These are phyloP conservation scores for Chlamydomonas sp. DNA, from an alignment of 139 green algal species.

Conservation along the genomic window DNA sequence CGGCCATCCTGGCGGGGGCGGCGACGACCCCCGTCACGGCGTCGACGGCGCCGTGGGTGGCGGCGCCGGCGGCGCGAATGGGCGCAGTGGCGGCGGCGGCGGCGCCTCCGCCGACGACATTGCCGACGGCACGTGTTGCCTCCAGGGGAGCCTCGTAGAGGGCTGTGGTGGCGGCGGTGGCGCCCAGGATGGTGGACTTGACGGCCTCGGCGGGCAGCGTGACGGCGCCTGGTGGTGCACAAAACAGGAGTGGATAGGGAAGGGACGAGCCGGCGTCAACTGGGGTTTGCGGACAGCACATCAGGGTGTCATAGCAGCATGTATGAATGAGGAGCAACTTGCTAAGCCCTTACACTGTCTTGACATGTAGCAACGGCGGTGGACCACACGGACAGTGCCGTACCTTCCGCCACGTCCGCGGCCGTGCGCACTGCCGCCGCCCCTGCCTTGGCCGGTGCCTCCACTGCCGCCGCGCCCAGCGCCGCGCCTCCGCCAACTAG, in stretches of 20 bases:
- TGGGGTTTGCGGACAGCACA: too few species aligned
- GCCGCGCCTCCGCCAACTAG: constrained; percentile 6
- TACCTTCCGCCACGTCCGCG: constrained; percentile 17
- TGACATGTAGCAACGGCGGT: too few species aligned
- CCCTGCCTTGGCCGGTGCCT: constrained; percentile 1
- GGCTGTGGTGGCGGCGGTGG: constrained; percentile 18
- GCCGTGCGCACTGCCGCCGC: constrained; percentile 22
- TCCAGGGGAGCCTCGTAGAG: constrained; percentile 30
- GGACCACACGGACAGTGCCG: too few species aligned
- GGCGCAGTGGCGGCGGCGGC: constrained; percentile 21
- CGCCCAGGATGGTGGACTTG: constrained; percentile 2
- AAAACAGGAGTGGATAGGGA: not conserved
- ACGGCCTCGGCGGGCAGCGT: not conserved
- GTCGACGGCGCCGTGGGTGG: constrained; percentile 2
- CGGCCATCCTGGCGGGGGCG: not conserved
- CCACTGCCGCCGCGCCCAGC: constrained; percentile 19
- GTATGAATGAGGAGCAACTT: not conserved
- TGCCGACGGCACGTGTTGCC: not conserved
- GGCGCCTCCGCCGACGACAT: not conserved
- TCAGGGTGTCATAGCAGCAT: too few species aligned
- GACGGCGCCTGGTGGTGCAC: not conserved
- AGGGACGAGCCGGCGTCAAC: too few species aligned
- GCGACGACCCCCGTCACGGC: constrained; percentile 16
- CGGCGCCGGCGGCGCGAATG: constrained; percentile 1
- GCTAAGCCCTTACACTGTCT: not conserved